These are phyloP conservation scores for Magnusiomyces clavatus DNA, from an alignment of 1,139 yeast genomes.

Conservation along the genomic window DNA sequence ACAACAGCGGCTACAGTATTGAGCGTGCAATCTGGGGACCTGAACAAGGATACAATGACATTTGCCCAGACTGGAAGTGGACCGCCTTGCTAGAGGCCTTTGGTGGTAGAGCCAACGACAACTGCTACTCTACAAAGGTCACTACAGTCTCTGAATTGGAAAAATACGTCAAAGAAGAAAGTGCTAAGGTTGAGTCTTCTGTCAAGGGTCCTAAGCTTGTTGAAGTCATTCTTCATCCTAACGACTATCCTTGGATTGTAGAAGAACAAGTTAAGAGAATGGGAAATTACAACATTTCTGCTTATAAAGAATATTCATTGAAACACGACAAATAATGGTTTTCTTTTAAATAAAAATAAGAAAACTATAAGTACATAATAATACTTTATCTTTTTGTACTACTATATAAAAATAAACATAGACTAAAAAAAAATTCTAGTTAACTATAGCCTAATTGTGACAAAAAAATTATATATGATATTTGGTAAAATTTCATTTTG, in stretches of 20 bases:
- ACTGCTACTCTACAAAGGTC: constrained; percentile 31
- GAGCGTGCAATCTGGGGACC: constrained; percentile 81
- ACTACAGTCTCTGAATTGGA: constrained; percentile 30
- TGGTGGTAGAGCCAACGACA: constrained; percentile 50
- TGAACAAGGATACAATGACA: constrained; percentile 67
- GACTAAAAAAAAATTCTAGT: too few species aligned
- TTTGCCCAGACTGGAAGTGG: constrained; percentile 76
- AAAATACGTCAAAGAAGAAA: constrained; percentile 23
- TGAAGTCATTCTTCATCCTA: constrained; percentile 50
- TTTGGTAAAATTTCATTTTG: too few species aligned
- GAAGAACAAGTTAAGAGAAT: constrained; percentile 23
- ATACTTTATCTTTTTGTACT: too few species aligned
- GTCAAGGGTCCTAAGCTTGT: constrained; percentile 37
- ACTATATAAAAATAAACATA: too few species aligned
- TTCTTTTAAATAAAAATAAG: background rate
- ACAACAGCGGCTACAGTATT: constrained; percentile 81
- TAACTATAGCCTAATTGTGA: too few species aligned
- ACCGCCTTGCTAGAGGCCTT: constrained; percentile 53
- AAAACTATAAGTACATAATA: too few species aligned
- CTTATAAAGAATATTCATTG: constrained; percentile 22
- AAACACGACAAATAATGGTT: constrained; percentile 7
- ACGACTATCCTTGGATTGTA: constrained; percentile 58
- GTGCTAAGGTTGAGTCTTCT: constrained; percentile 10
- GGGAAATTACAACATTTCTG: constrained; percentile 22
- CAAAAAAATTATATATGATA: too few species aligned